These are phyloP conservation scores for Adansonia rubrostipa DNA, from an alignment of 441 rosid genomes.

Conservation along the genomic window DNA sequence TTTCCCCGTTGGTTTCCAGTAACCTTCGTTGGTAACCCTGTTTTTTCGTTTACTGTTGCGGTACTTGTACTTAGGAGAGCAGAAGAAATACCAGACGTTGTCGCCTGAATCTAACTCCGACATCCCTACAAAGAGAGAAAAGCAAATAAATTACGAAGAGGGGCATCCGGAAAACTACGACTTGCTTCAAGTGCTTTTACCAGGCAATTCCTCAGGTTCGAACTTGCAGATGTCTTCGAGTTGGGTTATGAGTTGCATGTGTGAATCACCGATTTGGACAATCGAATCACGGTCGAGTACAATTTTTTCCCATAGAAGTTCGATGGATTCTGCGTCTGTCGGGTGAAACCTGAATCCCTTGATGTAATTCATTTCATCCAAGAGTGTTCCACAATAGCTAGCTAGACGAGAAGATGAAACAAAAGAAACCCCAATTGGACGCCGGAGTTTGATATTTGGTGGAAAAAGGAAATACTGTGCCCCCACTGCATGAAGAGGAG, in stretches of 20 bases:
- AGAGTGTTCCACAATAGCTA: not conserved
- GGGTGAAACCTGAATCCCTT: slow-evolving; percentile 48
- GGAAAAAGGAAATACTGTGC: not conserved
- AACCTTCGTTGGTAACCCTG: slow-evolving; percentile 35
- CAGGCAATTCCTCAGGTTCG: slow-evolving; percentile 40
- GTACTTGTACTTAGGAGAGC: slow-evolving; percentile 22
- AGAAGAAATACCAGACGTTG: slow-evolving; percentile 40
- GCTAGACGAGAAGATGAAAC: not conserved
- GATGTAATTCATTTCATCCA: not conserved
- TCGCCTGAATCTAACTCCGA: slow-evolving; percentile 20
- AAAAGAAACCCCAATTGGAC: not conserved
- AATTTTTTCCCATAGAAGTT: slow-evolving; percentile 28
- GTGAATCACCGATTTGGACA: slow-evolving; percentile 24
- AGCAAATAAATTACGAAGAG: not conserved
- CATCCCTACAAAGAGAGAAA: slow-evolving; percentile 8
- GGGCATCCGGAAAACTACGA: not conserved
- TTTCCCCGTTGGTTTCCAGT: slow-evolving; percentile 39
- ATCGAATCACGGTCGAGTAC: slow-evolving; percentile 23
- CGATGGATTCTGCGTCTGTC: slow-evolving; percentile 38
- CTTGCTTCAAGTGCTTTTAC: slow-evolving; percentile 28
- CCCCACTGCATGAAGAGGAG: not conserved
- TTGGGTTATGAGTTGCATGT: not conserved
- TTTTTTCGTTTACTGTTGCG: slow-evolving; percentile 19
- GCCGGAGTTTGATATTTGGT: not conserved
- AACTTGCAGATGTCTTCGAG: slow-evolving; percentile 32